Percentiles rank a stretch among this genome's conserved stretches.
Evolutionary conservation across 78 protist genomes (phyloP).

Genomic region (Isochrysis galbana): DNA sequence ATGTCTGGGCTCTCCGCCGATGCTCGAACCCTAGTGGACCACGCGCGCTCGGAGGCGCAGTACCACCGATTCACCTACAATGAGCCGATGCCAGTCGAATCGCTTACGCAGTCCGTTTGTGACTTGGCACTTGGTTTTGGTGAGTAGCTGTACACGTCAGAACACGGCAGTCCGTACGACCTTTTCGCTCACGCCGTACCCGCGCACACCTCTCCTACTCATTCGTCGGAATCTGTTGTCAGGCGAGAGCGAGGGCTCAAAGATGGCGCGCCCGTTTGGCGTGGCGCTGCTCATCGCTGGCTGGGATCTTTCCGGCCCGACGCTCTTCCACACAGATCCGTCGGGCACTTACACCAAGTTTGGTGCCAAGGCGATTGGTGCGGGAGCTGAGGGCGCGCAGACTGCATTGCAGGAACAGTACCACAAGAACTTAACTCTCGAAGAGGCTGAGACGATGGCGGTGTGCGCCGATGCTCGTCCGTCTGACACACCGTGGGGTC

Average conservation of each 20-base stretch:
- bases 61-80: conserved; percentile 95
- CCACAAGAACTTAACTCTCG: conserved; percentile 81
- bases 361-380: conserved; percentile 96
- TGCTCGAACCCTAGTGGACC: conserved; percentile 95
- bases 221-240: too few relatives aligned
- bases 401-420: conserved; percentile 83
- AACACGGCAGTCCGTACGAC: background rate
- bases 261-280: too few relatives aligned
- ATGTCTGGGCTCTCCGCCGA: conserved; percentile 97
- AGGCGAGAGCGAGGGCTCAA: too few relatives aligned
- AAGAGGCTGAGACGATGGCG: conserved; percentile 88
- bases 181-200: too few relatives aligned
- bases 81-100: conserved; percentile 94
- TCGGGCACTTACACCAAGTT: conserved; percentile 80
- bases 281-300: conserved; percentile 98
- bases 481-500: too few relatives aligned
- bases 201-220: too few relatives aligned
- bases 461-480: too few relatives aligned
- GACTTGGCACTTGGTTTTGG: conserved; percentile 56
- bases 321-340: conserved; percentile 97
- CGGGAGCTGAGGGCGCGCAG: conserved; percentile 98
- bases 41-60: conserved; percentile 86
- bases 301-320: conserved; percentile 92
- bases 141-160: background rate
- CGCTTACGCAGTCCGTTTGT: conserved; percentile 55